These are phyloP conservation scores for Calocybe gambosa DNA, from an alignment of 1,284 basidiomycete genomes.

Conservation along the genomic window DNA sequence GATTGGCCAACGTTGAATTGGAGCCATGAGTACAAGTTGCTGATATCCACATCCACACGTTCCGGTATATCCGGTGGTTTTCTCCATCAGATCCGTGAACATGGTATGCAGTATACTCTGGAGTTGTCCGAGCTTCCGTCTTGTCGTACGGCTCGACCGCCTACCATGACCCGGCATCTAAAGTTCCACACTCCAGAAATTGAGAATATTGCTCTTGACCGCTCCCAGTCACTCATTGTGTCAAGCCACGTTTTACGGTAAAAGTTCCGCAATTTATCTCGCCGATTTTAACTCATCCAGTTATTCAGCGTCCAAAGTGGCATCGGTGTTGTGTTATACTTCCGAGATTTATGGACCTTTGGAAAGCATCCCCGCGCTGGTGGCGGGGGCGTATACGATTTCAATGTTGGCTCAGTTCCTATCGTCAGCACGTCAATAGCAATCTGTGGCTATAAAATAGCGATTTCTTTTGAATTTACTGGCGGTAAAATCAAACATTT, in stretches of 20 bases:
- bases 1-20: conserved; percentile 49
- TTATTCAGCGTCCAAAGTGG: conserved; percentile 29
- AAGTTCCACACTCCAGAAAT: conserved; percentile 40
- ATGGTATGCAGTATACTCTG: conserved; percentile 34
- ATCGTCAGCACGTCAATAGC: conserved; percentile 29
- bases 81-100: conserved; percentile 43
- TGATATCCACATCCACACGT: conserved; percentile 36
- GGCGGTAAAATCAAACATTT: conserved; percentile 36
- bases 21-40: conserved; percentile 42
- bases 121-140: conserved; percentile 51
- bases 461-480: conserved; percentile 33
- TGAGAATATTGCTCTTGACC: conserved; percentile 45
- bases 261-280: not conserved
- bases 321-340: conserved; percentile 35
- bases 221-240: conserved; percentile 42
- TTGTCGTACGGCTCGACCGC: conserved; percentile 38
- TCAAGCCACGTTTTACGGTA: conserved; percentile 37
- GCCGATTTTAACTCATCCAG: conserved; percentile 7
- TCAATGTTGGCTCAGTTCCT: conserved; percentile 27
- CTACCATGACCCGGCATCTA: conserved; percentile 41
- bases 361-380: conserved; percentile 35
- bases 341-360: conserved; percentile 40
- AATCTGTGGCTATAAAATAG: conserved; percentile 36
- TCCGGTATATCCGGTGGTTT: conserved; percentile 45
- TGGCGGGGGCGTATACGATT: conserved; percentile 30